Base-by-base conservation (phyloP, 2,329 filamentous ascomycete species). In the Sclerotinia minor region DNA sequence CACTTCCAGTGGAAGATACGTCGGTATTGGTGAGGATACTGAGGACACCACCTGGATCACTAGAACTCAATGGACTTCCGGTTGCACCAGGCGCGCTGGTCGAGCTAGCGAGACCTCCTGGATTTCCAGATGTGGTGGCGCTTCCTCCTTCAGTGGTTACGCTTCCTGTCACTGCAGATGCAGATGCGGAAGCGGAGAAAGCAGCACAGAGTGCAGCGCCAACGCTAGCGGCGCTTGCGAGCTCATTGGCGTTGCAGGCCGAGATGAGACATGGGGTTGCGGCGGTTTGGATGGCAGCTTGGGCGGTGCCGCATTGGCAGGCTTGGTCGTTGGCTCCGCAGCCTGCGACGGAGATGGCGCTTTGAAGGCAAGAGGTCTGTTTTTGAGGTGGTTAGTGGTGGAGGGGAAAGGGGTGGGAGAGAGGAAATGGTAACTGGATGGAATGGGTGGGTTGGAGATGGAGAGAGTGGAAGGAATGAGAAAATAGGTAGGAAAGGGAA, bases 291-390 rank as follows among this genome's bases (percentile, higher is more conserved):
- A 75, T 79, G 2, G 68, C 69, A 21, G 75, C n/a, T 35, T 75
- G 52, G 4, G 60, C 68, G 49, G 67, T 61, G 47, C 71, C 71
- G 74, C 81, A 83, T 72, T 77, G 77, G 75, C 81, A 83, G 63
- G 72, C 73, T 13, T 76, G 73, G 69, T 82, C 79, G 61, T 69
- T 70, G 71, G 78, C 69, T 5, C 69, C 49, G 73, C 81, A 82
- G 73, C 79, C 79, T 57, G 76, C 75, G 69, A 76, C 69, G 65
- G 74, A 69, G 69, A 83, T 75, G 69, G 76, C 76, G 21, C 76
- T 72, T 50, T 71, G 45, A 21, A 82, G 76, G 69, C 81, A 83
- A 55, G 72, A 35, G 24, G 35, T 19, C 65, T 67, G 35, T 49
- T 32, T 45, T 15, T n/a, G 45, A 0, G 44, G 5, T n/a, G 21